Percentiles rank a stretch among this genome's conserved stretches.
Conservation (phyloP, 495 filamentous ascomycete species). For the Terfezia boudieri region DNA sequence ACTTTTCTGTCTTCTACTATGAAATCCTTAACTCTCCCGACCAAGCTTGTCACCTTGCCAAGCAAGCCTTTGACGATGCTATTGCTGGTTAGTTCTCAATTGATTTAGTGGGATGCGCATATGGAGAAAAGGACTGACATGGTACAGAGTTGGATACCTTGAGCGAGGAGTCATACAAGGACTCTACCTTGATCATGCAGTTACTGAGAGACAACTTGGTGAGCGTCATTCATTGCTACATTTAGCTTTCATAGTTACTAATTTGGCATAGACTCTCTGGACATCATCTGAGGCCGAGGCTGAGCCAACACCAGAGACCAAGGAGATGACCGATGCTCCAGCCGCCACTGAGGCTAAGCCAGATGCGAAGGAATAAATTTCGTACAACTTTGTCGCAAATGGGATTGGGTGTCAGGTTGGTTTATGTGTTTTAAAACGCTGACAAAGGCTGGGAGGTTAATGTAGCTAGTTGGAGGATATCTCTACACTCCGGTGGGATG, state of each 20-base stretch:
- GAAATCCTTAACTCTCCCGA: slow-evolving; percentile 98
- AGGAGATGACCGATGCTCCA: slow-evolving; percentile 29
- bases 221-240: slow-evolving; percentile 24
- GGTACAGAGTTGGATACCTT: slow-evolving; percentile 81
- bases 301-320: slow-evolving; percentile 36
- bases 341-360: slow-evolving; percentile 15
- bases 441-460: background rate
- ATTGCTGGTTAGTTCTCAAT: slow-evolving; percentile 55
- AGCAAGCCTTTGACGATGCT: slow-evolving; percentile 98
- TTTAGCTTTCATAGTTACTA: slow-evolving; percentile 6
- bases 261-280: slow-evolving; percentile 67
- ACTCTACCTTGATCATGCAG: slow-evolving; percentile 99
- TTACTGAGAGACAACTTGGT: slow-evolving; percentile 96
- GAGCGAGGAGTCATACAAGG: slow-evolving; percentile 99
- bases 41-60: slow-evolving; percentile 96
- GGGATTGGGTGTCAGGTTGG: background rate
- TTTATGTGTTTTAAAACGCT: background rate
- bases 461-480: background rate
- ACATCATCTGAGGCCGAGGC: slow-evolving; percentile 95
- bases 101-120: background rate
- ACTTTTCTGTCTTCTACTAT: slow-evolving; percentile 99
- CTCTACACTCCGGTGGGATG: background rate
- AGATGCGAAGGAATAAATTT: background rate
- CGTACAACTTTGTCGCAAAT: background rate
- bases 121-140: slow-evolving; percentile 10